Evolutionary conservation across 1,139 yeast genomes (phyloP).

Genomic region (Suzukiozyma palmioleophila): DNA sequence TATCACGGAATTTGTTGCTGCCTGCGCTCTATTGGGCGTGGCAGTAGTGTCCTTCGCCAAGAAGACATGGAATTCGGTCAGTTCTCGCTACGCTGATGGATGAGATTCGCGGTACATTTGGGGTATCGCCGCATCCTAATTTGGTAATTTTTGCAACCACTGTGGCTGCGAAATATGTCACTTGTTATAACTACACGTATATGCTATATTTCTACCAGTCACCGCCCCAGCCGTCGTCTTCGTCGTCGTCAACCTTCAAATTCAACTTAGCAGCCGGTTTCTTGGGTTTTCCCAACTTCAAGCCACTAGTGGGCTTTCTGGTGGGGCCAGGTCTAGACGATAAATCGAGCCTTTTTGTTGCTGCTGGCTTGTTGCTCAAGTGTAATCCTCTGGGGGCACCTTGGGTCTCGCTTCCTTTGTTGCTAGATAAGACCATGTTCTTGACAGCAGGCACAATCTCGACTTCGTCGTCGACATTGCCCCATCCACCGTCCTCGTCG

Average conservation of each 20-base stretch:
- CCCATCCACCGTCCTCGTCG: conserved; percentile 13
- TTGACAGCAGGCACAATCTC: conserved; percentile 2
- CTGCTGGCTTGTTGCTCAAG: conserved; percentile 7
- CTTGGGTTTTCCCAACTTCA: conserved; percentile 26
- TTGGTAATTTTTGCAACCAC: not conserved
- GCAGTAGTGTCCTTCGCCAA: too few relatives aligned
- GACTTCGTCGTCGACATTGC: conserved; percentile 9
- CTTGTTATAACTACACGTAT: not conserved
- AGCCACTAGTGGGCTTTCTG: conserved; percentile 16
- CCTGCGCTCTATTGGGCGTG: too few relatives aligned
- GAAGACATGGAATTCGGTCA: too few relatives aligned
- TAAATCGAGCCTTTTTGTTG: conserved; percentile 4
- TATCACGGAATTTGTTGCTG: too few relatives aligned
- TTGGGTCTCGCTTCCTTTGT: conserved; percentile 8
- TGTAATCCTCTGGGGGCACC: conserved; percentile 6
- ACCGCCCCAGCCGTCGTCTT: conserved; percentile 46
- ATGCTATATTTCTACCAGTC: conserved; percentile 15
- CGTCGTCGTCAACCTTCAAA: conserved; percentile 44
- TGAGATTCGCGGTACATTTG: too few relatives aligned
- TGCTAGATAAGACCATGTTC: conserved; percentile 4
- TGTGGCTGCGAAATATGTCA: not conserved
- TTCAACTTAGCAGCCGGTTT: conserved; percentile 33
- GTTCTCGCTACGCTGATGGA: too few relatives aligned
- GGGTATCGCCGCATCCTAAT: too few relatives aligned
- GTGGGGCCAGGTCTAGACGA: conserved; percentile 12